Conservation (phyloP, 1,139 yeast species). For the Lipomyces yarrowii region DNA sequence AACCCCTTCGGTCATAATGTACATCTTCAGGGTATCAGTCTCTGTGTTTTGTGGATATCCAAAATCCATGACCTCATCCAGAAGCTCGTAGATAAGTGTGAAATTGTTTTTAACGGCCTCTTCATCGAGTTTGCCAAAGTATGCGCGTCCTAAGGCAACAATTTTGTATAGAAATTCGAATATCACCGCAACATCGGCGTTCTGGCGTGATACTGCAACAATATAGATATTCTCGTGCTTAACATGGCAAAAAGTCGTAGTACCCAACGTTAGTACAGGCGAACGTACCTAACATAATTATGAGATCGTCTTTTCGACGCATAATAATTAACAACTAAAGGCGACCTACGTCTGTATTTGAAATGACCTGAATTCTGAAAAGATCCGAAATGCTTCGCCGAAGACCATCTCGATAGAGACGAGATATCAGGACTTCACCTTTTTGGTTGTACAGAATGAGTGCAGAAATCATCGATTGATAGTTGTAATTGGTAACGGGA, state of each 20-base stretch:
- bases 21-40: slow-evolving; percentile 48
- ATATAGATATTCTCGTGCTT: slow-evolving; percentile 71
- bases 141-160: slow-evolving; percentile 46
- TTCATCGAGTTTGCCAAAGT: slow-evolving; percentile 50
- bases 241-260: slow-evolving; percentile 86
- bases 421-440: slow-evolving; percentile 85
- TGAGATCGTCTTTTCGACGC: slow-evolving; percentile 5
- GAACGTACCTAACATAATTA: slow-evolving; percentile 54
- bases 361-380: slow-evolving; percentile 85
- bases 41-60: slow-evolving; percentile 84
- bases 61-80: slow-evolving; percentile 77
- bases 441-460: slow-evolving; percentile 72
- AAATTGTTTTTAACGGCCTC: slow-evolving; percentile 60
- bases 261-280: slow-evolving; percentile 88
- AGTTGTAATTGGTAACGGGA: background rate
- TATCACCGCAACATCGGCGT: slow-evolving; percentile 79
- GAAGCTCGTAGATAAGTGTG: slow-evolving; percentile 67
- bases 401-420: slow-evolving; percentile 70
- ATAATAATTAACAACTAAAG: background rate
- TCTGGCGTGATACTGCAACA: slow-evolving; percentile 85
- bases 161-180: slow-evolving; percentile 77
- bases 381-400: slow-evolving; percentile 80
- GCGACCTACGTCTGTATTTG: slow-evolving; percentile 50
- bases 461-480: slow-evolving; percentile 46
- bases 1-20: slow-evolving; percentile 44